Evolutionary conservation across 805 yeast species (phyloP).

Genomic region (Kazachstania taianensis): DNA sequence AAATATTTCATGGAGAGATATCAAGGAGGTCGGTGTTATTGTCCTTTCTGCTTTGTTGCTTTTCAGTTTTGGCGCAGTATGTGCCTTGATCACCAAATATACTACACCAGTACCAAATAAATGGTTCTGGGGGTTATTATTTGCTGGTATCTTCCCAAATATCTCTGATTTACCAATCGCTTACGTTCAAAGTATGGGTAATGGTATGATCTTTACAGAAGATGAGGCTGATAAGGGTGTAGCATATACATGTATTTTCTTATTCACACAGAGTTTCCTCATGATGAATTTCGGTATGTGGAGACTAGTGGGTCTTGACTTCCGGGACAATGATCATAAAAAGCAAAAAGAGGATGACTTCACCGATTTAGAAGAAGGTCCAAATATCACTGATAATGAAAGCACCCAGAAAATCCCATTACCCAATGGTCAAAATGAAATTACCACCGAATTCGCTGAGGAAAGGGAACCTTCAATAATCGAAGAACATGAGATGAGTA

Average conservation of each 20-base stretch:
- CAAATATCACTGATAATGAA: background rate
- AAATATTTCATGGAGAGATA: slow-evolving; percentile 56
- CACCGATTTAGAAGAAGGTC: background rate
- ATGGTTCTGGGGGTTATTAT: slow-evolving; percentile 68
- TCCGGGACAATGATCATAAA: slow-evolving; percentile 30
- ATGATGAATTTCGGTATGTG: slow-evolving; percentile 73
- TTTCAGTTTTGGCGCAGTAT: slow-evolving; percentile 36
- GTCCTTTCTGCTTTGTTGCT: slow-evolving; percentile 39
- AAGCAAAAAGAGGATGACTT: slow-evolving; percentile 10
- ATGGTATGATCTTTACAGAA: slow-evolving; percentile 44
- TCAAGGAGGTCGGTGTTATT: slow-evolving; percentile 59
- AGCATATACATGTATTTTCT: slow-evolving; percentile 68
- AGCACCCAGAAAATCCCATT: background rate
- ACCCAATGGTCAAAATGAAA: background rate
- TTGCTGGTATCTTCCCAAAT: slow-evolving; percentile 70
- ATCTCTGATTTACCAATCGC: slow-evolving; percentile 81
- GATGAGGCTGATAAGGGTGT: slow-evolving; percentile 59
- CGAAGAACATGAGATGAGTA: slow-evolving; percentile 7
- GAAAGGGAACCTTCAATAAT: background rate
- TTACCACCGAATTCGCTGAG: background rate
- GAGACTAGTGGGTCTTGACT: slow-evolving; percentile 60
- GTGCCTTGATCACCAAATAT: slow-evolving; percentile 33
- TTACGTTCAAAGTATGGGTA: slow-evolving; percentile 60
- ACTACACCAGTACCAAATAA: slow-evolving; percentile 53
- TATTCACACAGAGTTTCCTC: slow-evolving; percentile 52